Conservation (phyloP, 257 asterid species). For the Capsicum baccatum region DNA sequence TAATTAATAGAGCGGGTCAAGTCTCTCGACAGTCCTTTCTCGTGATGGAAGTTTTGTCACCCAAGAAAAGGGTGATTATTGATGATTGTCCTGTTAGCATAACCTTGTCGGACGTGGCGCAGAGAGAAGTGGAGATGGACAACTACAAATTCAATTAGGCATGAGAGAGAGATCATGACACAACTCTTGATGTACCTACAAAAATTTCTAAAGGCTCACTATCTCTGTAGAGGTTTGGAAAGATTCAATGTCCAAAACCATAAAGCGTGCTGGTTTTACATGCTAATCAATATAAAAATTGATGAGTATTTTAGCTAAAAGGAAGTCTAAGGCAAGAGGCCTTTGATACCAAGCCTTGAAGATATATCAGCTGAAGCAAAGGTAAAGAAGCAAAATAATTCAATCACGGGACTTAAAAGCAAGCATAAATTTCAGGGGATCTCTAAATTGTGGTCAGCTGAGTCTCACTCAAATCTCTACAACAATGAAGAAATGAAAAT, state of each 20-base stretch:
- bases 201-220: neutral
- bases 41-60: neutral
- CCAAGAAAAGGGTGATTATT: neutral
- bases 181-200: too few species aligned
- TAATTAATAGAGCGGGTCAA: neutral
- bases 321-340: neutral
- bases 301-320: neutral
- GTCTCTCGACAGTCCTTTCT: neutral
- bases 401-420: conserved; percentile 46
- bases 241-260: neutral
- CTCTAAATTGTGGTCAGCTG: conserved; percentile 57
- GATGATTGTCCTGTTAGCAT: neutral
- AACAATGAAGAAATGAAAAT: conserved; percentile 53
- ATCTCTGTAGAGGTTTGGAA: neutral
- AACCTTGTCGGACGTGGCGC: neutral
- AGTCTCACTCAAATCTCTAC: conserved; percentile 60
- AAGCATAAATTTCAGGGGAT: conserved; percentile 62
- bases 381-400: neutral
- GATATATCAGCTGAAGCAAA: neutral
- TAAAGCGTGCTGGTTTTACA: neutral
- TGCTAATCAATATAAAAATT: neutral
- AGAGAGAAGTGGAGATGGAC: neutral
- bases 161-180: neutral
- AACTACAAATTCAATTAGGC: neutral
- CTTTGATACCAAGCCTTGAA: neutral